Evolutionary conservation across 805 yeast genomes (phyloP).

Genomic region (Ogataea minuta): DNA sequence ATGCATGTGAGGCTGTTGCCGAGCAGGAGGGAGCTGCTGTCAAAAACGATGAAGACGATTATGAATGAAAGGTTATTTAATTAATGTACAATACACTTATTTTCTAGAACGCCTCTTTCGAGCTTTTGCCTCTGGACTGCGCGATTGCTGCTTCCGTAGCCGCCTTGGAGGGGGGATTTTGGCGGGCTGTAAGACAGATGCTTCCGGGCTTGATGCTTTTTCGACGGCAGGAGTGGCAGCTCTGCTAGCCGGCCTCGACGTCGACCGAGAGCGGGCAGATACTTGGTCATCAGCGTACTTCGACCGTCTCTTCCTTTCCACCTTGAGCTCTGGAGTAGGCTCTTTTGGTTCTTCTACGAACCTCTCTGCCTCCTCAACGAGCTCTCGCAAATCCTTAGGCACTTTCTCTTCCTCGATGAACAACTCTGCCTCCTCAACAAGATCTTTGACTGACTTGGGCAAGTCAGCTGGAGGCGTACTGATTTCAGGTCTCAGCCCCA

Average conservation of each 20-base stretch:
- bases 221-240: not conserved
- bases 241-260: not conserved
- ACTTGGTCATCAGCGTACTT: conserved; percentile 1
- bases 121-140: conserved; percentile 4
- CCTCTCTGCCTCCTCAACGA: conserved; percentile 6
- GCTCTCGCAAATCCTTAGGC: conserved; percentile 8
- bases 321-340: conserved; percentile 3
- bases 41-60: conserved; percentile 25
- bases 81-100: conserved; percentile 9
- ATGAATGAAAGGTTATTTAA: conserved; percentile 8
- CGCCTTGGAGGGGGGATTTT: conserved; percentile 6
- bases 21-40: conserved; percentile 46
- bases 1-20: conserved; percentile 88
- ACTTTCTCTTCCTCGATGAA: conserved; percentile 26
- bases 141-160: conserved; percentile 1
- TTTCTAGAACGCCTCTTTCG: conserved; percentile 10
- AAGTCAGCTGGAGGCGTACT: conserved; percentile 13
- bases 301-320: conserved; percentile 6
- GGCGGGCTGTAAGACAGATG: not conserved
- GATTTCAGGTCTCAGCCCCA: conserved; percentile 20
- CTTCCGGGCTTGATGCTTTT: no score
- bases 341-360: conserved; percentile 3
- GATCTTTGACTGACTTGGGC: conserved; percentile 24
- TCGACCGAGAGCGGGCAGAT: not conserved
- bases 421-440: conserved; percentile 30